phyloP scores from a whole-genome alignment of 495 filamentous ascomycete genomes.

The Talaromyces ruber region DNA sequence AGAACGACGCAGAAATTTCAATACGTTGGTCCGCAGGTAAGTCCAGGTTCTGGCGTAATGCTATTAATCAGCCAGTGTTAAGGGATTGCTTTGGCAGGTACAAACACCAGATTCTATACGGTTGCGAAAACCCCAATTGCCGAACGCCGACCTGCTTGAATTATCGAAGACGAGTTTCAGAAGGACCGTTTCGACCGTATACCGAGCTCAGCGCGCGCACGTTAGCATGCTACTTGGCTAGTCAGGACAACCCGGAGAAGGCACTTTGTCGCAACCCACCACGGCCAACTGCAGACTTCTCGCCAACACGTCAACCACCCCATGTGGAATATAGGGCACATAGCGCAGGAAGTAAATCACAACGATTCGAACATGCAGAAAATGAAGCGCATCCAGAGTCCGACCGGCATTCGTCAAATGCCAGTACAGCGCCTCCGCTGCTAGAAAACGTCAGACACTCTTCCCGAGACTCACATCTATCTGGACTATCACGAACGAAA shows the following conservation, averaged over 20 bases:
- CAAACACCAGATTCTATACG: conserved; percentile 73
- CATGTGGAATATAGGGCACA: not conserved
- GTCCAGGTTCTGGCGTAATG: conserved; percentile 8
- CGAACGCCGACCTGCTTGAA: conserved; percentile 73
- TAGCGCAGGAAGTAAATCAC: conserved; percentile 1
- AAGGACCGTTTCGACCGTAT: conserved; percentile 64
- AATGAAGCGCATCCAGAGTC: not conserved
- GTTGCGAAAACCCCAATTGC: conserved; percentile 64
- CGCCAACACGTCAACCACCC: conserved; percentile 10
- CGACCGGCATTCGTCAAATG: not conserved
- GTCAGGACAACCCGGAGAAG: conserved; percentile 65
- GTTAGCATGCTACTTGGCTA: conserved; percentile 70
- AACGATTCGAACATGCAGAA: not conserved
- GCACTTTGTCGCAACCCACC: conserved; percentile 59
- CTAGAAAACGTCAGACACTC: conserved; percentile 5
- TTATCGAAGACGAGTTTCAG: conserved; percentile 56
- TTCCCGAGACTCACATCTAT: conserved; percentile 15
- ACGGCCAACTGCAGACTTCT: conserved; percentile 23
- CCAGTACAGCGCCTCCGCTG: not conserved
- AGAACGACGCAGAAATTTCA: conserved; percentile 42
- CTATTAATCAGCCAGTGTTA: not conserved
- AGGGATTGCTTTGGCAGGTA: conserved; percentile 46
- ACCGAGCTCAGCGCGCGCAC: conserved; percentile 63
- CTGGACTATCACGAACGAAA: conserved; percentile 46
- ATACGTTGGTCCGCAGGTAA: conserved; percentile 44